A percentile compares a stretch with the other conserved stretches of the same genome.
Evolutionary conservation across 2,329 filamentous ascomycete genomes (phyloP).

Genomic region (Fusarium caatingaense): DNA sequence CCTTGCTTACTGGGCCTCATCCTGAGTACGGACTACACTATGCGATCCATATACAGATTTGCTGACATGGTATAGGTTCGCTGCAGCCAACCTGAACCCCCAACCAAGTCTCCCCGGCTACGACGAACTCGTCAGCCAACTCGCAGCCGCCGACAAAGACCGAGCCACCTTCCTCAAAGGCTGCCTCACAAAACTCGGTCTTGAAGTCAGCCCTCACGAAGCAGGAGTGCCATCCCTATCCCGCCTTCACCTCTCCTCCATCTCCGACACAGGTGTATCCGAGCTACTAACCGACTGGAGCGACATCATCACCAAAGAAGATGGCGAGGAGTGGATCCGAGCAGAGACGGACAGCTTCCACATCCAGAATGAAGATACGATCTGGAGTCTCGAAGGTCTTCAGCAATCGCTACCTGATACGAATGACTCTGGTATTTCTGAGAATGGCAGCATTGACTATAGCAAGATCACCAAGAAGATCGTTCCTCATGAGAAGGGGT

Average conservation of each 20-base stretch:
- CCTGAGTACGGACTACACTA: conserved; percentile 73
- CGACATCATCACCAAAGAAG: conserved; percentile 74
- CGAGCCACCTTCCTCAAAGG: conserved; percentile 82
- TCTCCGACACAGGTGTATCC: conserved; percentile 71
- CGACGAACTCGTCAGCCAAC: conserved; percentile 72
- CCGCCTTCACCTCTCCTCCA: conserved; percentile 81
- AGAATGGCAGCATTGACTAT: conserved; percentile 75
- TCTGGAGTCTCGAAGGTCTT: conserved; percentile 68
- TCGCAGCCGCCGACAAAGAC: conserved; percentile 75
- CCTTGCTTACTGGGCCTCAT: conserved; percentile 86
- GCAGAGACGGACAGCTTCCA: conserved; percentile 87
- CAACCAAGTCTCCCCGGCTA: conserved; percentile 77
- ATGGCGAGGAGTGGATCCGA: conserved; percentile 77
- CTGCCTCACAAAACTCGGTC: conserved; percentile 81
- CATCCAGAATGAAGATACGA: conserved; percentile 73
- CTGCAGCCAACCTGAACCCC: conserved; percentile 78
- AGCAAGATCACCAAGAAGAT: conserved; percentile 78
- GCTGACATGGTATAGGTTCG: conserved; percentile 71
- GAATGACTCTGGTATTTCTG: conserved; percentile 45
- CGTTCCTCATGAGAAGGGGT: conserved; percentile 74
- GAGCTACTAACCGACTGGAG: conserved; percentile 74
- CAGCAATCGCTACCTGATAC: conserved; percentile 60
- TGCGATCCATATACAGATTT: too few relatives aligned
- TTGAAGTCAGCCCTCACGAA: conserved; percentile 79
- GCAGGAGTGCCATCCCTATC: conserved; percentile 82